These are phyloP conservation scores for Atkinsonella texensis DNA, from an alignment of 2,329 filamentous ascomycete species.

Conservation along the genomic window DNA sequence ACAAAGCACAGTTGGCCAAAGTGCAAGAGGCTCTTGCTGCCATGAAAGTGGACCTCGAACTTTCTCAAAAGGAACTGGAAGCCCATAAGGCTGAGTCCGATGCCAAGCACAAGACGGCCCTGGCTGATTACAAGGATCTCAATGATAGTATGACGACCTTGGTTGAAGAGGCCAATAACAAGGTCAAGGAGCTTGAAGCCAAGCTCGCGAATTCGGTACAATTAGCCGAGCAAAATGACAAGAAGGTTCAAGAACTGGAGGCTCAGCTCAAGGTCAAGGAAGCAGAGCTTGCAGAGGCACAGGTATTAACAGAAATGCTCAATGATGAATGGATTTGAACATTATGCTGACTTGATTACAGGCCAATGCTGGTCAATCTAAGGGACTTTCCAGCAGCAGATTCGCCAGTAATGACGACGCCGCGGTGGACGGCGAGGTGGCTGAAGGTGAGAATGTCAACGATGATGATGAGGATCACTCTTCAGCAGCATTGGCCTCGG, in stretches of 20 bases:
- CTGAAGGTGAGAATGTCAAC: constrained; percentile 47
- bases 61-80: constrained; percentile 41
- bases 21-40: constrained; percentile 21
- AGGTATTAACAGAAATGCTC: constrained; percentile 25
- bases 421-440: constrained; percentile 24
- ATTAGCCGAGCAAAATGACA: constrained; percentile 35
- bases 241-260: constrained; percentile 36
- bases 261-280: constrained; percentile 51
- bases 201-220: constrained; percentile 34
- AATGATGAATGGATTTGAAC: too few species aligned
- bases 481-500: constrained; percentile 54
- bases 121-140: constrained; percentile 50
- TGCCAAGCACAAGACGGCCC: constrained; percentile 40
- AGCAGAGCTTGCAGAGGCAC: constrained; percentile 49
- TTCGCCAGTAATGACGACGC: constrained; percentile 31
- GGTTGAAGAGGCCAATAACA: constrained; percentile 45
- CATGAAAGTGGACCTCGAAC: constrained; percentile 30
- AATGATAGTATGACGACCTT: constrained; percentile 49
- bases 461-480: constrained; percentile 48
- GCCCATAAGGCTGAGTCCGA: constrained; percentile 38
- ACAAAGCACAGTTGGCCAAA: constrained; percentile 21
- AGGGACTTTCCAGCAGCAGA: constrained; percentile 42
- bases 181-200: constrained; percentile 38
- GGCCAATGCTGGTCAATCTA: constrained; percentile 34
- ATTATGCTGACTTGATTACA: constrained; percentile 12